Base-by-base conservation (phyloP, 1,284 basidiomycete species). In the Schizopora paradoxa region DNA sequence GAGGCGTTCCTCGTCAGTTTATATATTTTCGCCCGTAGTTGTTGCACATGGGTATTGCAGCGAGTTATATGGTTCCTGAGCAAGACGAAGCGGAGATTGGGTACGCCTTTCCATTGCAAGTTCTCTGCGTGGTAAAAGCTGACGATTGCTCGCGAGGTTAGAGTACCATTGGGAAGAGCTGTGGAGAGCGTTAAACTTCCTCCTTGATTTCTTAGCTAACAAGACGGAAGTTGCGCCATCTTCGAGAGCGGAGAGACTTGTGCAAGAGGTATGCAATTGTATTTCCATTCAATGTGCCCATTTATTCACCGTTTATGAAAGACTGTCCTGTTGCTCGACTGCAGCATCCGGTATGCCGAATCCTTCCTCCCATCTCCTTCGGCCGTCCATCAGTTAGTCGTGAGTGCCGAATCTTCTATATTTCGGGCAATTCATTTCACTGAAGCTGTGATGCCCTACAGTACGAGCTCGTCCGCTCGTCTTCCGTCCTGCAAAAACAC, bases 91-190 rank as follows among this genome's bases (percentile, higher is more conserved):
- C 69, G 67, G 31, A 72, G 78, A 28, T 57, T 82, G 50, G 74
- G 81, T 80, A 44, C 10, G 68, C 49, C 32, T 13, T 4, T 16
- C 31, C 21, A 11, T n/a, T 10, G 25, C 19, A 6, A 11, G 40
- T n/a, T 14, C 21, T 26, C 18, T 32, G 37, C 16, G 21, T 5
- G n/a, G n/a, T n/a, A 3, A 3, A 14, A 11, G 29, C 38, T 47
- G 4, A 38, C 22, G 2, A 28, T 34, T 26, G 10, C n/a, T n/a
- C n/a, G n/a, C n/a, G n/a, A n/a, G n/a, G n/a, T 7, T 48, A 84
- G 80, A 76, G 4, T 84, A 83, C 51, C 65, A 77, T 32, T 84
- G 82, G 80, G 65, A 68, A 48, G 77, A 80, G 42, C 55, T 82
- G 8, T 84, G 81, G 82, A 66, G 60, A 41, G 69, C 76, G 6